A percentile compares a stretch with the other conserved stretches of the same genome.
phyloP scores from a whole-genome alignment of 2,329 filamentous ascomycete species.

The Penicillium capsulatum region DNA sequence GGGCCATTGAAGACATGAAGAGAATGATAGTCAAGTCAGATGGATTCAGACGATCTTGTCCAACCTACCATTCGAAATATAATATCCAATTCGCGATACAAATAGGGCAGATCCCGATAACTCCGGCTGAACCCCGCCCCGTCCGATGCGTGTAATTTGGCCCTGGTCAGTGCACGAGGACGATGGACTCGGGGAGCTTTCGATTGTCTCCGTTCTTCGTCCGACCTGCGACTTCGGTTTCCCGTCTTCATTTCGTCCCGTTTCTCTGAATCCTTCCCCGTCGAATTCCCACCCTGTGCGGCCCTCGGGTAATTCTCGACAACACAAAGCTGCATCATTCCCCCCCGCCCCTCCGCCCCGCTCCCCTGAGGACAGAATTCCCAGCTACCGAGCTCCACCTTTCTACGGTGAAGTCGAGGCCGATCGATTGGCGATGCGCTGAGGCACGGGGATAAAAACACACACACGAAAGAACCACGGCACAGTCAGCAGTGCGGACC shows the following conservation, averaged over 20 bases:
- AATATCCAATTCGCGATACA: too few relatives aligned
- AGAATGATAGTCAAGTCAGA: too few relatives aligned
- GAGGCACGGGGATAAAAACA: constrained; percentile 13
- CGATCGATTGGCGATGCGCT: constrained; percentile 23
- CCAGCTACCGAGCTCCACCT: constrained; percentile 22
- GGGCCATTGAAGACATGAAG: too few relatives aligned
- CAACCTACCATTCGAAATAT: too few relatives aligned
- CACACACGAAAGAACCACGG: constrained; percentile 17
- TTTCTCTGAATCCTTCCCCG: not conserved
- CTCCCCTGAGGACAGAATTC: constrained; percentile 21
- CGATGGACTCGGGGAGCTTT: not conserved
- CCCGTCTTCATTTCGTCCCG: too few relatives aligned
- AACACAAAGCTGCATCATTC: constrained; percentile 1
- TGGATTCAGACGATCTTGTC: too few relatives aligned
- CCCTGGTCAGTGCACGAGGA: too few relatives aligned
- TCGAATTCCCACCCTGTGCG: not conserved
- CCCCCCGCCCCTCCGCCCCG: constrained; percentile 11
- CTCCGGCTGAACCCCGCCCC: too few relatives aligned
- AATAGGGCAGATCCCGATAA: too few relatives aligned
- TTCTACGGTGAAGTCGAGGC: constrained; percentile 26
- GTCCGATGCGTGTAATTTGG: too few relatives aligned
- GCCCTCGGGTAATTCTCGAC: not conserved
- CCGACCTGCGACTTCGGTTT: too few relatives aligned
- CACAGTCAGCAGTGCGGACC: constrained; percentile 21
- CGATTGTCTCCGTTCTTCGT: too few relatives aligned